phyloP scores from a whole-genome alignment of 768 basidiomycete genomes.

The Pisolithus orientalis region DNA sequence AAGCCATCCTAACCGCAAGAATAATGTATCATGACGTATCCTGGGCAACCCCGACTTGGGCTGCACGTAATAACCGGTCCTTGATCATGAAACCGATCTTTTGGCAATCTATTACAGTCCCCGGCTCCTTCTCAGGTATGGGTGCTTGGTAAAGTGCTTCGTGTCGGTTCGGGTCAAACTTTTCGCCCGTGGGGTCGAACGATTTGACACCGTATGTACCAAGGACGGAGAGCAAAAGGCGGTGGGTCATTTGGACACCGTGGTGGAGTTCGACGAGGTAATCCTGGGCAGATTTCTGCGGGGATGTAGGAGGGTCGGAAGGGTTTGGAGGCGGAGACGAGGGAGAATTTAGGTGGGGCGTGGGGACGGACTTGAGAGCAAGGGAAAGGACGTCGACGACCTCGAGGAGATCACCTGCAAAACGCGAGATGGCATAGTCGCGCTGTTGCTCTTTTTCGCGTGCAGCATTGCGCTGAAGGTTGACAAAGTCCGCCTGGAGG shows the following conservation, averaged over 20 bases:
- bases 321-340: constrained; percentile 25
- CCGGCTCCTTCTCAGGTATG: constrained; percentile 82
- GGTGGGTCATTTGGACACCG: constrained; percentile 91
- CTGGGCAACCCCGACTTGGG: constrained; percentile 94
- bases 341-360: constrained; percentile 33
- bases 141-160: constrained; percentile 95
- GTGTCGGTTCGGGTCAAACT: constrained; percentile 91
- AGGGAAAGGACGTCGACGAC: constrained; percentile 86
- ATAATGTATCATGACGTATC: constrained; percentile 36
- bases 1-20: constrained; percentile 20
- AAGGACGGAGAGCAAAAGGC: constrained; percentile 81
- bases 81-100: constrained; percentile 93
- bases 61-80: constrained; percentile 86
- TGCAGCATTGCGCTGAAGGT: constrained; percentile 86
- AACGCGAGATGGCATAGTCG: constrained; percentile 89
- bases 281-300: constrained; percentile 46
- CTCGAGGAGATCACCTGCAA: constrained; percentile 85
- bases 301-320: constrained; percentile 25
- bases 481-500: constrained; percentile 91
- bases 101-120: constrained; percentile 85
- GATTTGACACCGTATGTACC: constrained; percentile 89
- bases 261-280: constrained; percentile 68
- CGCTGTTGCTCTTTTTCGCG: constrained; percentile 89
- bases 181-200: constrained; percentile 88
- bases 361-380: constrained; percentile 75